A percentile compares a stretch with the other conserved stretches of the same genome.
Conservation (phyloP, 208 protist genomes). For the Leishmania arabica region DNA sequence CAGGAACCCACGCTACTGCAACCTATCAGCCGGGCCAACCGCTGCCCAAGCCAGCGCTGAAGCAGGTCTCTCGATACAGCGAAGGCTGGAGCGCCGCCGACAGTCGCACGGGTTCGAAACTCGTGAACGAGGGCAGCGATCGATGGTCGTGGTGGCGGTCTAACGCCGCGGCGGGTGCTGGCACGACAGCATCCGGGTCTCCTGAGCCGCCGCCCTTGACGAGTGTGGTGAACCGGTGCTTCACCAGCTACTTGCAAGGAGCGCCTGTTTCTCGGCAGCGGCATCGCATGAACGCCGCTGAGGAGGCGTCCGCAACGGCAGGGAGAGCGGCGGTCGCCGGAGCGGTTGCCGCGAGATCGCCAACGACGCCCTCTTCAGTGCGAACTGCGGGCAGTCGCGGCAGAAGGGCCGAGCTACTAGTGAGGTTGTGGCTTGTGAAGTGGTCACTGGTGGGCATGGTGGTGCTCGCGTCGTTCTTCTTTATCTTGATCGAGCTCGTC, state of each 20-base stretch:
- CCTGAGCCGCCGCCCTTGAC: not conserved
- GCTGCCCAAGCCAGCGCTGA: slow-evolving; percentile 31
- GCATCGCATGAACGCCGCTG: not conserved
- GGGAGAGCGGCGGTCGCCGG: not conserved
- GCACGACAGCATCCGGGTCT: not conserved
- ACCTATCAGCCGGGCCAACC: slow-evolving; percentile 28
- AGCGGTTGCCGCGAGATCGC: not conserved
- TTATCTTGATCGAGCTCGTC: slow-evolving; percentile 7
- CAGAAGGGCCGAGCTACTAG: slow-evolving; percentile 5
- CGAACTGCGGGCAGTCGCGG: too few species aligned
- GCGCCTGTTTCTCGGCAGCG: not conserved
- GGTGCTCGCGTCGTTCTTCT: slow-evolving; percentile 8
- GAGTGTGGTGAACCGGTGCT: not conserved
- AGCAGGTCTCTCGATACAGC: slow-evolving; percentile 24
- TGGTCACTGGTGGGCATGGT: slow-evolving; percentile 27
- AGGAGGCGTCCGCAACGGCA: not conserved
- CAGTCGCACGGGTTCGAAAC: not conserved
- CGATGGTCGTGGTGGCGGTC: not conserved
- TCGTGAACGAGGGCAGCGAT: not conserved
- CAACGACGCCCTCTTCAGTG: not conserved
- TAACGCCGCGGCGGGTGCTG: not conserved
- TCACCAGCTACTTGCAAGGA: slow-evolving; percentile 1
- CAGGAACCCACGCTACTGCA: not conserved
- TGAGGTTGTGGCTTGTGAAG: not conserved
- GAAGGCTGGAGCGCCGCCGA: not conserved